Evolutionary conservation across 805 yeast genomes (phyloP), one percentile per base, ranked within the genome.

Genomic region (Saturnispora quitensis): DNA sequence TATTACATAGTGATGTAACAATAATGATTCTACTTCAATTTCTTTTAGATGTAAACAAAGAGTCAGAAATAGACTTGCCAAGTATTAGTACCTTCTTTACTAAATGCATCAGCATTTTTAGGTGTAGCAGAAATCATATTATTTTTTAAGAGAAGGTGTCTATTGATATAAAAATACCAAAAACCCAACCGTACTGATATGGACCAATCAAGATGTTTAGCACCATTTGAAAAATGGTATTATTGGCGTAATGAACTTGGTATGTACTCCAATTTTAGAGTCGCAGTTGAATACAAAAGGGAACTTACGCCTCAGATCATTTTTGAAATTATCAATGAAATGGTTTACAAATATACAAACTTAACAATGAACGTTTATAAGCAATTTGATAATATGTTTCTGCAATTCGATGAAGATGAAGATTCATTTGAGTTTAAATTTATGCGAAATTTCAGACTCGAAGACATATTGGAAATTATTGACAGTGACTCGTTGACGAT

Each of bases 331-430:
- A 24, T 54, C 7, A 40, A 48, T 4, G 12, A 22, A 9, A 45
- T 65, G 49, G 51, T 60, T 5, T 36, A 46, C 3, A 48, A 50
- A 18, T 57, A 58, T 36, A 43, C 59, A 2, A 58, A 56, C 45
- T 52, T 63, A 9, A 58, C 64, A 1, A 43, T 54, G 45, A 53
- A 55, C 45, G 52, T 52, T 33, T 51, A 54, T 40, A 10, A 31
- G 5, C 47, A 47, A 12, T 17, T 36, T 9, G 18, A 22, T 18
- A 15, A 28, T 8, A 13, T 13, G 6, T 25, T 45, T 27, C 27
- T 25, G 4, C 25, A 28, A 10, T 44, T 46, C 18, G 28, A 27
- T 25, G 36, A 50, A n/a, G 24, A 43, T 28, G 43, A 25, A 15
- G 31, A 42, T 12, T 45, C 50, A 15, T 52, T 48, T 22, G 20